Evolutionary conservation across 768 basidiomycete species (phyloP).

Genomic region (Guyanaporus albipodus): DNA sequence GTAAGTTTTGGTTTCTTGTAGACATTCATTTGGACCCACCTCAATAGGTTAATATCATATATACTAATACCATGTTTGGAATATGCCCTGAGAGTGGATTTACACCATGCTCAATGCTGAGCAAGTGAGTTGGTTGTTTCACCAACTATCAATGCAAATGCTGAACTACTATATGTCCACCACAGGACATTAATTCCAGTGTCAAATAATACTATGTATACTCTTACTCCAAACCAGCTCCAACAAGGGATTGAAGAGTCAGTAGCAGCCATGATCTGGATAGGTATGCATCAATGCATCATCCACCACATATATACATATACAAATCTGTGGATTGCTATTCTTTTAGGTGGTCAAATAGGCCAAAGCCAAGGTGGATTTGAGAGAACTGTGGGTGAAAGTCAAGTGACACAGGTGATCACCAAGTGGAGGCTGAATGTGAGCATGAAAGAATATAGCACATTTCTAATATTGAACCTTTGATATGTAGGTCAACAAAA

Average conservation of each 20-base stretch:
- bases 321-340: background rate
- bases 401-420: constrained; percentile 5
- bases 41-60: background rate
- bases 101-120: background rate
- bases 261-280: constrained; percentile 9
- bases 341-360: constrained; percentile 9
- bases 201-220: background rate
- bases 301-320: no score
- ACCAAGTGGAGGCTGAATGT: constrained; percentile 15
- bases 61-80: background rate
- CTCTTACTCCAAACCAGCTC: background rate
- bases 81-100: constrained; percentile 1
- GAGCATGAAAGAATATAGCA: background rate
- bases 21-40: background rate
- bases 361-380: constrained; percentile 8
- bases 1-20: background rate
- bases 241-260: constrained; percentile 1
- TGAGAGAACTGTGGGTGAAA: background rate
- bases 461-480: background rate
- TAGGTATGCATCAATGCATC: background rate
- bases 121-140: background rate
- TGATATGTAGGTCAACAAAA: constrained; percentile 8
- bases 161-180: background rate
- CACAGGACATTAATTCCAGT: background rate
- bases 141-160: background rate